Conservation (phyloP, 2,329 filamentous ascomycete species). For the Aureobasidium sp. region DNA sequence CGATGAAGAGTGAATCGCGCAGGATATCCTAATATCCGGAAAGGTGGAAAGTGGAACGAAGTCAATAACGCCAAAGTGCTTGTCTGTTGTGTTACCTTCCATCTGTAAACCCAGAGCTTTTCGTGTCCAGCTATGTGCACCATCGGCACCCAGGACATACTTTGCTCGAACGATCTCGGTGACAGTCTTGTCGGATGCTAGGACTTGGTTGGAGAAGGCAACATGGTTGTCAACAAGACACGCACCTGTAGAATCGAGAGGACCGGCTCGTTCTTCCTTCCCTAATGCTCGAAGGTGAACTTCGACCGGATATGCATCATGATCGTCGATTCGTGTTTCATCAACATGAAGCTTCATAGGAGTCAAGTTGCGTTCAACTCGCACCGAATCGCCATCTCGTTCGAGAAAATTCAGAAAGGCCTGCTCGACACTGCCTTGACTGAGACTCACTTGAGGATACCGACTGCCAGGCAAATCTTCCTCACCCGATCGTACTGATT, state of each 20-base stretch:
- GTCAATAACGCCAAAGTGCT: conserved; percentile 25
- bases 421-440: conserved; percentile 2
- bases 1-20: conserved; percentile 59
- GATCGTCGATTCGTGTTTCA: background rate
- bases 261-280: background rate
- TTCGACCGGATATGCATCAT: background rate
- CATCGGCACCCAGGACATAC: conserved; percentile 17
- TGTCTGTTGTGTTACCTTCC: conserved; percentile 21
- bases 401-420: conserved; percentile 4
- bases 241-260: background rate
- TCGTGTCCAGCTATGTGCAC: conserved; percentile 18
- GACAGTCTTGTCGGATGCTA: background rate
- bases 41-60: conserved; percentile 22
- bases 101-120: conserved; percentile 19
- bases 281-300: background rate
- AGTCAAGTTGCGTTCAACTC: background rate
- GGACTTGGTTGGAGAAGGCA: too few species aligned
- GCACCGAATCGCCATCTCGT: background rate
- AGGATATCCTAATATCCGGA: conserved; percentile 69
- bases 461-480: conserved; percentile 5
- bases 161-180: conserved; percentile 15
- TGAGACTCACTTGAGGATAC: conserved; percentile 8
- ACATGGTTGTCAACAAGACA: background rate
- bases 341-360: background rate
- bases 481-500: background rate